Evolutionary conservation across 257 asterid genomes (phyloP).

Genomic region (Petrea volubilis): DNA sequence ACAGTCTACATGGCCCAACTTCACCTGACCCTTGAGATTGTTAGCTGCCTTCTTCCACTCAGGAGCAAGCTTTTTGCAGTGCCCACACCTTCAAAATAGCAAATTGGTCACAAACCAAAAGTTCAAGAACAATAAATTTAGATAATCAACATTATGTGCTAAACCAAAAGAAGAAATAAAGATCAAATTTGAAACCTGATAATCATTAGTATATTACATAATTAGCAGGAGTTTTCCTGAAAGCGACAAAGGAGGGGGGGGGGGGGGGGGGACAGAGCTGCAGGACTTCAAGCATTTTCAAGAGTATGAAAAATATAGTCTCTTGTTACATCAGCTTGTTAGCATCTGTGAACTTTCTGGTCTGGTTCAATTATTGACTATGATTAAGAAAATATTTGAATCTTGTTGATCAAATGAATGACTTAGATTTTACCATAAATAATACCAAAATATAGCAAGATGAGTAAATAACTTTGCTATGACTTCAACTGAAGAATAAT

Average conservation of each 20-base stretch:
- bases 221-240: constrained; percentile 3
- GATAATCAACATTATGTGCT: neutral
- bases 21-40: constrained; percentile 87
- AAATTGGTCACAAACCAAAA: constrained; percentile 1
- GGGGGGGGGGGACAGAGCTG: neutral
- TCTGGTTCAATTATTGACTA: neutral
- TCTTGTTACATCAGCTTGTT: neutral
- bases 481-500: neutral
- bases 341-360: neutral
- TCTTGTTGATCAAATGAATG: neutral
- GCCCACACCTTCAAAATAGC: constrained; percentile 78
- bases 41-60: constrained; percentile 99
- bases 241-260: neutral
- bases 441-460: neutral
- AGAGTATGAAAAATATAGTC: neutral
- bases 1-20: constrained; percentile 96
- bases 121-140: neutral
- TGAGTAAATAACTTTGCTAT: neutral
- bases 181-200: neutral
- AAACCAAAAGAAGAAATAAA: neutral
- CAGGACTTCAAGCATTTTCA: neutral
- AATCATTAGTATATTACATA: neutral
- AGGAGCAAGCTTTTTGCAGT: constrained; percentile 98
- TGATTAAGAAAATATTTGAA: neutral
- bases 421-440: neutral